phyloP scores from a whole-genome alignment of 305 asterid genomes.

The Fraxinus sp. region DNA sequence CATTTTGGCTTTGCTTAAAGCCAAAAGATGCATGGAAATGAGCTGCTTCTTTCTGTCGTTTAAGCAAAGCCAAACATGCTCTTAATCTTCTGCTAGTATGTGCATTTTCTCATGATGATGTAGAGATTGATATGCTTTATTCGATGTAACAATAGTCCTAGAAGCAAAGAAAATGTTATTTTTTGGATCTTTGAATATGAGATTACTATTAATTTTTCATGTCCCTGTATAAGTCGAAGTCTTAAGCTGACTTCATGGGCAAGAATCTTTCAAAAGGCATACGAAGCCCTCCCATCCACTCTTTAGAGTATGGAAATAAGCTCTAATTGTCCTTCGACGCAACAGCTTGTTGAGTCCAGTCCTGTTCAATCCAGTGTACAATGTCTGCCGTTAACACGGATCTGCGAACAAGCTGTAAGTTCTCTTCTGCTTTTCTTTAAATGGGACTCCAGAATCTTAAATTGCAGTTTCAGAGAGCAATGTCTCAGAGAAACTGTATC shows the following conservation, averaged over 20 bases:
- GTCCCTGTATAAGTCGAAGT: neutral
- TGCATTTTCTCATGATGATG: neutral
- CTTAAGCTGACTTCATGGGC: neutral
- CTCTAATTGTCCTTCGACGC: neutral
- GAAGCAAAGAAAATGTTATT: neutral
- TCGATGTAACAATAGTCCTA: neutral
- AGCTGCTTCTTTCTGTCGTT: neutral
- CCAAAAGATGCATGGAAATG: neutral
- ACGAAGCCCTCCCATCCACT: neutral
- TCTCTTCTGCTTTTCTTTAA: neutral
- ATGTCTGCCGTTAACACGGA: neutral
- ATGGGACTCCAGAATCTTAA: neutral
- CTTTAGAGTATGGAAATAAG: neutral
- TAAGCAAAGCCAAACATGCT: neutral
- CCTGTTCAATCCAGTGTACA: conserved; percentile 42
- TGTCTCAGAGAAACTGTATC: conserved; percentile 12
- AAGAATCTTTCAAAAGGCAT: neutral
- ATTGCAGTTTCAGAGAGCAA: conserved; percentile 18
- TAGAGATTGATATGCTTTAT: neutral
- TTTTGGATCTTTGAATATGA: neutral
- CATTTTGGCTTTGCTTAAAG: neutral
- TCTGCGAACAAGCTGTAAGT: neutral
- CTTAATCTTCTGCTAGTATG: neutral
- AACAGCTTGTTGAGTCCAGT: conserved; percentile 35
- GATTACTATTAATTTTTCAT: neutral